These are phyloP conservation scores for Blastobotrys raffinosifermentans DNA, from an alignment of 1,139 yeast genomes.

Conservation along the genomic window DNA sequence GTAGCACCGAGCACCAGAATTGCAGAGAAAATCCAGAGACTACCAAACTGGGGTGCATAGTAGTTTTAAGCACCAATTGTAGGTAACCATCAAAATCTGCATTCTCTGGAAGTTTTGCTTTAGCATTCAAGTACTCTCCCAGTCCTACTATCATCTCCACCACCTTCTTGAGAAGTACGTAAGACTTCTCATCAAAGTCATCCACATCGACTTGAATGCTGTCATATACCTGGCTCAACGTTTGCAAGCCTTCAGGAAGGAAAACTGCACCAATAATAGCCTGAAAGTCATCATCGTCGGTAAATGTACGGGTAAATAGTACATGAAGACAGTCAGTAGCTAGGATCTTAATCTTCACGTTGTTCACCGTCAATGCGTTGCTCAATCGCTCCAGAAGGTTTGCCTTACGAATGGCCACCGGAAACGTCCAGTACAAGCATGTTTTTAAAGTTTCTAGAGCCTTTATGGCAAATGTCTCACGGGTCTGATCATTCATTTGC, in stretches of 20 bases:
- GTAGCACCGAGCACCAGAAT: constrained; percentile 87
- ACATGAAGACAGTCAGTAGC: constrained; percentile 91
- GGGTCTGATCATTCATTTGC: constrained; percentile 31
- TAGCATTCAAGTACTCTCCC: constrained; percentile 61
- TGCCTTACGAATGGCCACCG: constrained; percentile 62
- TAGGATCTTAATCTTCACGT: constrained; percentile 64
- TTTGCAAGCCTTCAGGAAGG: constrained; percentile 60
- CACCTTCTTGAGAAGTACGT: constrained; percentile 77
- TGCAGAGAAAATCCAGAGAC: constrained; percentile 86
- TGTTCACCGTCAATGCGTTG: constrained; percentile 54
- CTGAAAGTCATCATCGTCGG: constrained; percentile 64
- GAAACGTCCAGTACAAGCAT: constrained; percentile 86
- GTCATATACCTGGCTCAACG: constrained; percentile 60
- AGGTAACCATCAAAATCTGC: constrained; percentile 62
- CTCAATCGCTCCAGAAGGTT: constrained; percentile 63
- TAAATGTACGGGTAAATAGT: constrained; percentile 75
- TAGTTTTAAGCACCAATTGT: constrained; percentile 69
- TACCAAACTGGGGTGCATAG: constrained; percentile 80
- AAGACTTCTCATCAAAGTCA: constrained; percentile 70
- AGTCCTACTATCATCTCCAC: constrained; percentile 92
- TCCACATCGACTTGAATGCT: constrained; percentile 62
- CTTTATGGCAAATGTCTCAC: constrained; percentile 50
- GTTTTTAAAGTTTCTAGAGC: constrained; percentile 80
- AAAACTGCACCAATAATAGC: constrained; percentile 77
- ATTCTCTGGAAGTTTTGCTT: constrained; percentile 37